phyloP scores from a whole-genome alignment of 2,329 filamentous ascomycete species.

The Fusarium pseudonygamai region DNA sequence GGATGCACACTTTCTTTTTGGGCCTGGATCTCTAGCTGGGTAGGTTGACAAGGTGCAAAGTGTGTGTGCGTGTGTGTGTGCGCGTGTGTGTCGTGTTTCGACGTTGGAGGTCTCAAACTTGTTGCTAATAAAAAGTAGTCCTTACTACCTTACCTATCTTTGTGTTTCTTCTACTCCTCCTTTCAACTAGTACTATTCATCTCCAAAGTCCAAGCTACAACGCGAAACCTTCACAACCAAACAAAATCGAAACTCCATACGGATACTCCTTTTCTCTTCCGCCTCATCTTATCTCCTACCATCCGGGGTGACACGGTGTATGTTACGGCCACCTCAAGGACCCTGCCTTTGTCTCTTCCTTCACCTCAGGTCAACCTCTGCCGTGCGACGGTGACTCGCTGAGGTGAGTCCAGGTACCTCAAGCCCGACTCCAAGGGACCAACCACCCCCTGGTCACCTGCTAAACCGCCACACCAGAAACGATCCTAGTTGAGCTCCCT shows the following conservation, averaged over 20 bases:
- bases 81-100: slow-evolving; percentile 1
- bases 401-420: slow-evolving; percentile 9
- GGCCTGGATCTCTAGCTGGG: neutral
- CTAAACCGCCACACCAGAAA: slow-evolving; percentile 7
- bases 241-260: neutral
- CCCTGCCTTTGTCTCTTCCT: slow-evolving; percentile 11
- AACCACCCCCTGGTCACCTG: slow-evolving; percentile 26
- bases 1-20: neutral
- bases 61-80: neutral
- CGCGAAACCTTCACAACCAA: neutral
- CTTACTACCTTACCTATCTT: neutral
- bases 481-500: neutral
- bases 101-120: slow-evolving; percentile 1
- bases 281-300: slow-evolving; percentile 7
- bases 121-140: slow-evolving; percentile 16
- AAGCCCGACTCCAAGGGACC: neutral
- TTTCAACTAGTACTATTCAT: neutral
- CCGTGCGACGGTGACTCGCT: slow-evolving; percentile 26
- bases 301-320: slow-evolving; percentile 24
- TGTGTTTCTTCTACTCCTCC: neutral
- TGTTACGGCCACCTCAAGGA: slow-evolving; percentile 7
- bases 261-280: slow-evolving; percentile 6
- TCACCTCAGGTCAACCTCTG: slow-evolving; percentile 20
- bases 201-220: neutral
- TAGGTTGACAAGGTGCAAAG: neutral